These are phyloP conservation scores for Blastosporella zonata DNA, from an alignment of 1,284 basidiomycete genomes.

Conservation along the genomic window DNA sequence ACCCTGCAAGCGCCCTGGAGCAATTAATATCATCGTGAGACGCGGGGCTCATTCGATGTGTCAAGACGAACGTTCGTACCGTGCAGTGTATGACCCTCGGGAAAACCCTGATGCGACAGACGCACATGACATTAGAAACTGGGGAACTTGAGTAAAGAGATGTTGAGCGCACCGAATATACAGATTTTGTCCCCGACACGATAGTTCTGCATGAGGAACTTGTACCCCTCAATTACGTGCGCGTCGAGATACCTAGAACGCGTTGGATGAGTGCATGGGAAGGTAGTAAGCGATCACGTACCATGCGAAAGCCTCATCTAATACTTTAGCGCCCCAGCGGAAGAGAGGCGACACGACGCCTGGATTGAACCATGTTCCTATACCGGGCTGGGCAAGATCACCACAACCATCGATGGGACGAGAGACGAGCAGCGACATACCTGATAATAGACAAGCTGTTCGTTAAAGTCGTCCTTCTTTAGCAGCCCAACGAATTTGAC, in stretches of 20 bases:
- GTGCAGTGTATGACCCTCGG: conserved; percentile 74
- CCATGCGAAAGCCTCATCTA: conserved; percentile 63
- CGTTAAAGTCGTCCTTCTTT: conserved; percentile 50
- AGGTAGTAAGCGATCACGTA: conserved; percentile 26
- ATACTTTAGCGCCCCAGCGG: conserved; percentile 43
- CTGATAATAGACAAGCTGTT: conserved; percentile 71
- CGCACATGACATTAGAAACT: not conserved
- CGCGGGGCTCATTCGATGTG: not conserved
- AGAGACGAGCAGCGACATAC: conserved; percentile 27
- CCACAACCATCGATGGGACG: not conserved
- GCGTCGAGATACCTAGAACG: conserved; percentile 51
- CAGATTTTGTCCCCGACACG: conserved; percentile 56
- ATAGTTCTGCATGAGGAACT: conserved; percentile 69
- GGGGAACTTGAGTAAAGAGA: not conserved
- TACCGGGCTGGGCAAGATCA: conserved; percentile 42
- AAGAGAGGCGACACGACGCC: conserved; percentile 52
- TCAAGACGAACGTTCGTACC: conserved; percentile 21
- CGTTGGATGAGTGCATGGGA: not conserved
- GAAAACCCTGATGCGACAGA: conserved; percentile 54
- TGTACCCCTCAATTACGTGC: conserved; percentile 63
- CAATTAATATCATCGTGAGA: not conserved
- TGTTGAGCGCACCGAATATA: conserved; percentile 47
- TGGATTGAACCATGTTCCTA: conserved; percentile 60
- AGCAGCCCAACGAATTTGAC: conserved; percentile 65
- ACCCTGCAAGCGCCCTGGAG: conserved; percentile 61